Percentiles rank a stretch among this genome's conserved stretches.
phyloP scores from a whole-genome alignment of 2,329 filamentous ascomycete species.

The Fusarium albidum region DNA sequence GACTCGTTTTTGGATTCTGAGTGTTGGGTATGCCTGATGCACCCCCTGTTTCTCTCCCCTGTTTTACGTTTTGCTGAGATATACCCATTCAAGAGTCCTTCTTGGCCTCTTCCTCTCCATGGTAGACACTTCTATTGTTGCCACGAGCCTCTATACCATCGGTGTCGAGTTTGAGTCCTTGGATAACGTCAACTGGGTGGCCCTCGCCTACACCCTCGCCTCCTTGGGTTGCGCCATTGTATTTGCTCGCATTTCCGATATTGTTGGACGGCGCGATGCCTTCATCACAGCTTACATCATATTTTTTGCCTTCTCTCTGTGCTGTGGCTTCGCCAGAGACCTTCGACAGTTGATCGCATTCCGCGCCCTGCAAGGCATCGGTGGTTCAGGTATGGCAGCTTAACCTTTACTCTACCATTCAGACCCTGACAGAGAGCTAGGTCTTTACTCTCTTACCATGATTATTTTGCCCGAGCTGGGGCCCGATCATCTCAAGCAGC shows the following conservation, averaged over 20 bases:
- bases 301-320: conserved; percentile 65
- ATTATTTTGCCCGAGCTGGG: conserved; percentile 61
- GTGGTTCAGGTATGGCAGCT: conserved; percentile 54
- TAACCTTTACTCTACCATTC: background rate
- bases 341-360: conserved; percentile 57
- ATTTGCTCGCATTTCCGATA: conserved; percentile 62
- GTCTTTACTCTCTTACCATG: conserved; percentile 65
- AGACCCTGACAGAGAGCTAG: conserved; percentile 35
- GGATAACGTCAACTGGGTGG: conserved; percentile 60
- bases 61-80: background rate
- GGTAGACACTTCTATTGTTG: conserved; percentile 67
- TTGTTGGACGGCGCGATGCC: conserved; percentile 61
- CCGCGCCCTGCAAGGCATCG: conserved; percentile 59
- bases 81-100: conserved; percentile 49
- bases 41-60: background rate
- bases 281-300: conserved; percentile 60
- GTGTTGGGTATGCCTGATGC: conserved; percentile 41
- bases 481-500: conserved; percentile 49
- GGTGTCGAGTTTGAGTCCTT: conserved; percentile 58
- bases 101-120: conserved; percentile 65
- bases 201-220: conserved; percentile 62
- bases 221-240: conserved; percentile 66
- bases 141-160: conserved; percentile 65
- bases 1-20: conserved; percentile 46
- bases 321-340: conserved; percentile 51